Conservation (phyloP, 2,329 filamentous ascomycete species). For the Colletotrichum lini region DNA sequence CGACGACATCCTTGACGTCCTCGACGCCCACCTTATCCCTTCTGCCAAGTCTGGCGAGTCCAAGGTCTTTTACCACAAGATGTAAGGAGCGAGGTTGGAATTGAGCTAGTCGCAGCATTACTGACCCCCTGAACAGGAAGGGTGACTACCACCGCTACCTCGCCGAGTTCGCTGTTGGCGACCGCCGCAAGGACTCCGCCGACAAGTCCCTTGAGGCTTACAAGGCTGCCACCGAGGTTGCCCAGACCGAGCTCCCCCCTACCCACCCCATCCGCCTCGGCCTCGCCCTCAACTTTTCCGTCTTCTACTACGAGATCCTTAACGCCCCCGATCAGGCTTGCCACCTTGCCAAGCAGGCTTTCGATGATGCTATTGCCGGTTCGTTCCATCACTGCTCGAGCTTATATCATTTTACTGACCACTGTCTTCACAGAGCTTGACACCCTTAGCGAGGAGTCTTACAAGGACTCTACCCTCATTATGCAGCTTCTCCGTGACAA, state of each 20-base stretch:
- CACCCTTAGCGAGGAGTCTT: conserved; percentile 97
- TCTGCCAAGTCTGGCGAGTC: conserved; percentile 96
- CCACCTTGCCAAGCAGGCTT: conserved; percentile 96
- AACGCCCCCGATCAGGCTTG: conserved; percentile 98
- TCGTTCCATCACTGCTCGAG: conserved; percentile 42
- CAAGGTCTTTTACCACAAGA: conserved; percentile 99
- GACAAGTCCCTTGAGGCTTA: conserved; percentile 97
- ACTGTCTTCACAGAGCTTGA: conserved; percentile 79
- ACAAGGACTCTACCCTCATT: conserved; percentile 98
- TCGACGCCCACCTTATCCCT: conserved; percentile 94
- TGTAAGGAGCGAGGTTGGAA: conserved; percentile 70
- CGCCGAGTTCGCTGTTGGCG: conserved; percentile 94
- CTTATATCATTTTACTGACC: conserved; percentile 44
- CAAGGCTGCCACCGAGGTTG: conserved; percentile 92
- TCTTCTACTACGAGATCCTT: conserved; percentile 99
- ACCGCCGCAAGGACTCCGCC: conserved; percentile 95
- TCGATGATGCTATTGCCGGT: conserved; percentile 94
- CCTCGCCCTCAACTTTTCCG: conserved; percentile 95
- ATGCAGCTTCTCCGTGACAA: conserved; percentile 99
- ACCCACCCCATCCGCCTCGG: conserved; percentile 95
- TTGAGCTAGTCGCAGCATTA: neutral
- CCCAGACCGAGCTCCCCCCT: conserved; percentile 88
- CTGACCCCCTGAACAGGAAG: conserved; percentile 77
- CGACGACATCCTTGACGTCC: conserved; percentile 95
- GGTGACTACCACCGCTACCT: conserved; percentile 99